phyloP scores from a whole-genome alignment of 805 yeast species.

The Hemisphaericaspora nanyangensis region DNA sequence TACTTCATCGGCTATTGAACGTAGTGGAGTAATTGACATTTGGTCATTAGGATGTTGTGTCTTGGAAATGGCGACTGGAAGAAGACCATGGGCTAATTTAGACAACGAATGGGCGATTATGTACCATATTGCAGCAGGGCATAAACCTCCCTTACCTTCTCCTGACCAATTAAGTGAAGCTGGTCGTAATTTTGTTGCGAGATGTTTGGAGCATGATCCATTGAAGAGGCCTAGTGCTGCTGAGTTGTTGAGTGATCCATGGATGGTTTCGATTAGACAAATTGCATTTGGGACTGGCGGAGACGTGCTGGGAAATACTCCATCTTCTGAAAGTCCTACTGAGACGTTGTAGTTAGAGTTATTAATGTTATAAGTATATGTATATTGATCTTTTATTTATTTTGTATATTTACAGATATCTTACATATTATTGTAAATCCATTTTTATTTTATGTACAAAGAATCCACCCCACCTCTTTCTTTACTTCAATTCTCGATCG shows the following conservation, averaged over 20 bases:
- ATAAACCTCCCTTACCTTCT: slow-evolving; percentile 79
- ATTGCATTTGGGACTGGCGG: slow-evolving; percentile 54
- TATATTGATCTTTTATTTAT: not conserved
- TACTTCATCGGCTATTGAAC: slow-evolving; percentile 34
- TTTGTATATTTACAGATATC: slow-evolving; percentile 1
- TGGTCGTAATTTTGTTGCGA: slow-evolving; percentile 67
- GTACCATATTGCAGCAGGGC: slow-evolving; percentile 97
- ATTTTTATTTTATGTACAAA: too few relatives aligned
- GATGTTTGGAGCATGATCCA: slow-evolving; percentile 83
- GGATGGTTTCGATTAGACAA: slow-evolving; percentile 73
- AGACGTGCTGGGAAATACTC: slow-evolving; percentile 25
- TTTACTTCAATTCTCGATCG: slow-evolving; percentile 10
- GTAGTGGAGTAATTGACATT: slow-evolving; percentile 71
- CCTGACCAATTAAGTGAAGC: slow-evolving; percentile 70
- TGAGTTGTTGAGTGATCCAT: slow-evolving; percentile 82
- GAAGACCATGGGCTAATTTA: slow-evolving; percentile 92
- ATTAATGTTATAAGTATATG: not conserved
- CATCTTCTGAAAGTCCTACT: slow-evolving; percentile 38
- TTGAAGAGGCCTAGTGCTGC: slow-evolving; percentile 75
- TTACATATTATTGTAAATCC: too few relatives aligned
- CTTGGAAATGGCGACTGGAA: slow-evolving; percentile 93
- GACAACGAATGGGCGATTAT: slow-evolving; percentile 98
- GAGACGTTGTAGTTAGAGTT: too few relatives aligned
- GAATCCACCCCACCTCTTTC: too few relatives aligned
- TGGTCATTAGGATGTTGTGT: slow-evolving; percentile 98